Evolutionary conservation across 1,284 basidiomycete genomes (phyloP), one percentile per base, ranked within the genome.

Genomic region (Tilletia setariae): DNA sequence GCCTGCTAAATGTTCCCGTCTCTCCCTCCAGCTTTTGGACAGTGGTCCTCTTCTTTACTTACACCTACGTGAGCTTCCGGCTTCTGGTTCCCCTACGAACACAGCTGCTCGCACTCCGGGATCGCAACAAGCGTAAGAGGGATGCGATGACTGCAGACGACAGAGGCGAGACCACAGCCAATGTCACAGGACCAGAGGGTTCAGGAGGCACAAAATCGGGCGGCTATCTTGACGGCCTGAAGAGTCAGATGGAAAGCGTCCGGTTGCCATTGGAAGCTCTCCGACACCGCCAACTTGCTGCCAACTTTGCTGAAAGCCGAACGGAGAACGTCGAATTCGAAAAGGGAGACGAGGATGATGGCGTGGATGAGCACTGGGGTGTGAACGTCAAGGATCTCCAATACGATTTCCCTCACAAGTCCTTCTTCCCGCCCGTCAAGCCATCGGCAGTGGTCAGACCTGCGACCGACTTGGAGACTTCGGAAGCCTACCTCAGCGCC

Each of bases 381-480:
- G n/a, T n/a, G n/a, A n/a, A 30, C 19, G 53, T 19, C 23, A 30
- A 59, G 4, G 53, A 59, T 19, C 21, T 59, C 53, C 7, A 59
- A 30, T 11, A 59, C 4, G 53, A 59, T 19, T 13, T 15, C 8
- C n/a, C 23, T 15, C 25, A 59, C 53, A 59, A 6, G 9, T 59
- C 53, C 23, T 59, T 59, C 53, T 59, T 59, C 23, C 53, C 53
- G n/a, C 53, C 53, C 53, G 25, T 59, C 53, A 59, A 59, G 53
- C 53, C 53, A 8, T 59, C 53, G 19, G 53, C 53, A 8, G 53
- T 59, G 23, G 23, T 59, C 25, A 16, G 53, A 59, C 23, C 53
- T 8, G 53, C 53, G 53, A 23, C 53, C 11, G 53, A 59, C 53
- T 59, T 30, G 21, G 53, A 59, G 25, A 59, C 53, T 1, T 59